A percentile compares a stretch with the other conserved stretches of the same genome.
These are phyloP conservation scores for Anacardium occidentale DNA, from an alignment of 345 rosid genomes.

Conservation along the genomic window DNA sequence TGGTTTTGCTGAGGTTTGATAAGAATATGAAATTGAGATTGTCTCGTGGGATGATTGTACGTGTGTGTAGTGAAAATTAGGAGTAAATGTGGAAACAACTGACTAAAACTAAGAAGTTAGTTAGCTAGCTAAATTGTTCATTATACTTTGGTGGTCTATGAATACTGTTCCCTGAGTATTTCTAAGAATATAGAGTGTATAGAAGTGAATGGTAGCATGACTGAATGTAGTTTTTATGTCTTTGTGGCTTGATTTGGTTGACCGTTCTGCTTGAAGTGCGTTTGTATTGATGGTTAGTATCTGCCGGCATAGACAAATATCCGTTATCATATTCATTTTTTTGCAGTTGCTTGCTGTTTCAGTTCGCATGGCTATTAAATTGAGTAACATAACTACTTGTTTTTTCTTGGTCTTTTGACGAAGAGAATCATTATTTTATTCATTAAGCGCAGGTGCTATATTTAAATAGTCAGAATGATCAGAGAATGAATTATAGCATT, in stretches of 20 bases:
- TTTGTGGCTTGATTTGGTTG: not conserved
- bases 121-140: not conserved
- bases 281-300: too few species aligned
- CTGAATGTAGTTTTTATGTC: not conserved
- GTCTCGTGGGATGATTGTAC: not conserved
- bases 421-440: not conserved
- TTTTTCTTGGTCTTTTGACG: not conserved
- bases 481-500: not conserved
- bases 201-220: not conserved
- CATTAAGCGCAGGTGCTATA: not conserved
- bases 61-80: not conserved
- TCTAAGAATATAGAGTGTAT: not conserved
- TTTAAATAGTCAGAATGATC: not conserved
- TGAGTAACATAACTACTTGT: not conserved
- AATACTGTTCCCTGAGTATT: not conserved
- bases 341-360: not conserved
- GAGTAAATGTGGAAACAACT: not conserved
- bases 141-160: not conserved
- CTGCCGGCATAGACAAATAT: not conserved
- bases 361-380: not conserved
- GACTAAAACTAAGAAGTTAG: not conserved
- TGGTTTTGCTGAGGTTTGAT: constrained; percentile 16
- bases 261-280: too few species aligned
- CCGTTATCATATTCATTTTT: not conserved
- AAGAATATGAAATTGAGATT: not conserved